Base-by-base conservation (phyloP, 352 stramenopile species). In the Globisporangium irregulare region DNA sequence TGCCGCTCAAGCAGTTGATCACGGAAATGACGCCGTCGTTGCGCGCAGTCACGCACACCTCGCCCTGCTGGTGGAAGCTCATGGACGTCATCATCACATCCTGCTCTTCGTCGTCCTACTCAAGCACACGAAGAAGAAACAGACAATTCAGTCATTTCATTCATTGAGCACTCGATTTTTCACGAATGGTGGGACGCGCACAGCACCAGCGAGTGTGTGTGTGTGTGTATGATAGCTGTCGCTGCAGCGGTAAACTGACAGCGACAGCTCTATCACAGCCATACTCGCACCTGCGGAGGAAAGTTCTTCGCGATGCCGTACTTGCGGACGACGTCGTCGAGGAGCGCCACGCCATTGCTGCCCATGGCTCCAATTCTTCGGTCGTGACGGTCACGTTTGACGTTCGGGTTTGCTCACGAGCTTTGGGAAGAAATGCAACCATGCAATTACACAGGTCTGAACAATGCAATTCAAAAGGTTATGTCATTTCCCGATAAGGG, bases 1-100 rank as follows among this genome's bases (percentile, higher is more conserved):
- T 90, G 65, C 88, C 88, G 62, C 82, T 93, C 8, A 94, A 62
- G 62, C 86, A 94, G 75, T 96, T 93, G 68, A 94, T 83, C 51
- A 91, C 79, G 18, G 84, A 90, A 32, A 96, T 74, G 51, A 92
- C 82, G 24, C 88, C 88, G 64, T 96, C 88, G 67, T 67, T 92
- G 65, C 85, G 86, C 64, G 81, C 87, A 43, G 84, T 88, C 25
- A 92, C 85, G 66, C 85, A 94, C 34, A 87, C 76, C 34, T 93
- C 84, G 50, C 88, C 87, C 53, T 89, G 82, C 70, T 87, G 81
- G 57, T 96, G 88, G 67, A 96, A 96, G 66, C 82, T 86, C 54
- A 96, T 73, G 22, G 84, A 79, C 29, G 76, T 83, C 58, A 93
- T 77, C 20, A 76, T 22, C 4, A 81, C 76, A 60, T 90, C 85